phyloP scores from a whole-genome alignment of 257 asterid species.

The Solanum piurae region DNA sequence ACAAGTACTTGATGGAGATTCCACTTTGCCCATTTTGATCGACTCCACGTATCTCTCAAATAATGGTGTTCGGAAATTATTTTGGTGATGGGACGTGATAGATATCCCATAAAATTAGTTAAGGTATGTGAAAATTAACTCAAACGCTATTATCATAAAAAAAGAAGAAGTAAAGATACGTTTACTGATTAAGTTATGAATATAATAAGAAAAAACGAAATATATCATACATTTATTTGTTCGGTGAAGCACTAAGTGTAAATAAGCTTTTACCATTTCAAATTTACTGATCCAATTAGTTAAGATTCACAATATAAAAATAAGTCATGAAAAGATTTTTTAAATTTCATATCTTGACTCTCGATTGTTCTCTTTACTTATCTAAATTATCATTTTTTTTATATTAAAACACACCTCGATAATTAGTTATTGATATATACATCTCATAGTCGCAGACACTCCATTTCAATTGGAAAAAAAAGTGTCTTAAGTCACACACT shows the following conservation, averaged over 20 bases:
- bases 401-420: accelerated
- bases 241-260: not conserved
- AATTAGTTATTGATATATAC: not conserved
- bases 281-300: too few relatives aligned
- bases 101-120: accelerated
- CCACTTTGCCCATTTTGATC: not conserved
- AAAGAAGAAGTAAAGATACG: accelerated
- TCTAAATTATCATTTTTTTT: not conserved
- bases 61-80: not conserved
- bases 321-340: not conserved
- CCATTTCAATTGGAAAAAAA: not conserved
- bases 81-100: too few relatives aligned
- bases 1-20: not conserved
- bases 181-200: too few relatives aligned
- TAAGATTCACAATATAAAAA: too few relatives aligned
- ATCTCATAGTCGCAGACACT: too few relatives aligned
- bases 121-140: too few relatives aligned
- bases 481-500: not conserved
- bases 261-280: too few relatives aligned
- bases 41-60: not conserved
- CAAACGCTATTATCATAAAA: not conserved
- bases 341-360: not conserved
- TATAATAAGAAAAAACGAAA: accelerated
- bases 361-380: not conserved
- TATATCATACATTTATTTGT: too few relatives aligned